phyloP scores from a whole-genome alignment of 345 rosid species.

The Isatis tinctoria region DNA sequence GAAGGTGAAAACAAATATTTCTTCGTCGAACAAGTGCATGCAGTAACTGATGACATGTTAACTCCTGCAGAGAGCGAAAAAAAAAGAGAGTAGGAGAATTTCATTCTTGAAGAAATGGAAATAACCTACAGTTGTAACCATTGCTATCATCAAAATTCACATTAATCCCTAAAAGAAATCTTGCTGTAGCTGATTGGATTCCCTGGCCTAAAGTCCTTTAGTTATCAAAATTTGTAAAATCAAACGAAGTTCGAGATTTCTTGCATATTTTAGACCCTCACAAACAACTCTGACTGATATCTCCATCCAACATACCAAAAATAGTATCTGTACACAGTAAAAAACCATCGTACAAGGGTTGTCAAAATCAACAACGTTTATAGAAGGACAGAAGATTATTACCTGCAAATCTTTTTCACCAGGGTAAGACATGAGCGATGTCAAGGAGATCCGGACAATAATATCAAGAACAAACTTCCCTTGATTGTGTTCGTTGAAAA shows the following conservation, averaged over 20 bases:
- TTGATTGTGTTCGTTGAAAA: slow-evolving; percentile 78
- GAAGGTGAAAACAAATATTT: slow-evolving; percentile 72
- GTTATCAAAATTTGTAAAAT: slow-evolving; percentile 10
- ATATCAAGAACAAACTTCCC: slow-evolving; percentile 78
- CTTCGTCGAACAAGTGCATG: slow-evolving; percentile 79
- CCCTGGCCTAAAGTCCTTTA: slow-evolving; percentile 5
- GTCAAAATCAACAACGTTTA: not conserved
- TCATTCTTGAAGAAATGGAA: not conserved
- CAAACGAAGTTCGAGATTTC: not conserved
- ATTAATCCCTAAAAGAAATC: not conserved
- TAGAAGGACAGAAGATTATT: slow-evolving; percentile 1
- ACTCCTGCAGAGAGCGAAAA: slow-evolving; percentile 44
- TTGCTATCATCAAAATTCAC: slow-evolving; percentile 1
- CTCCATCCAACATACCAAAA: not conserved
- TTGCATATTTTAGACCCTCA: slow-evolving; percentile 8
- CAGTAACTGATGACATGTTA: slow-evolving; percentile 76
- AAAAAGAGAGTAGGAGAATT: not conserved
- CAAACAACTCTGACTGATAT: not conserved
- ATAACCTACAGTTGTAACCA: slow-evolving; percentile 15
- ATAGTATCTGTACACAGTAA: not conserved
- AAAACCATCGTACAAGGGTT: slow-evolving; percentile 4
- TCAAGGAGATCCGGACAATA: slow-evolving; percentile 67
- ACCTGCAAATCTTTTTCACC: slow-evolving; percentile 99
- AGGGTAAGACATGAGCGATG: slow-evolving; percentile 79
- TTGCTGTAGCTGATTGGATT: not conserved